phyloP scores from a whole-genome alignment of 73 alveolate species.

The Effrenium voratum region DNA sequence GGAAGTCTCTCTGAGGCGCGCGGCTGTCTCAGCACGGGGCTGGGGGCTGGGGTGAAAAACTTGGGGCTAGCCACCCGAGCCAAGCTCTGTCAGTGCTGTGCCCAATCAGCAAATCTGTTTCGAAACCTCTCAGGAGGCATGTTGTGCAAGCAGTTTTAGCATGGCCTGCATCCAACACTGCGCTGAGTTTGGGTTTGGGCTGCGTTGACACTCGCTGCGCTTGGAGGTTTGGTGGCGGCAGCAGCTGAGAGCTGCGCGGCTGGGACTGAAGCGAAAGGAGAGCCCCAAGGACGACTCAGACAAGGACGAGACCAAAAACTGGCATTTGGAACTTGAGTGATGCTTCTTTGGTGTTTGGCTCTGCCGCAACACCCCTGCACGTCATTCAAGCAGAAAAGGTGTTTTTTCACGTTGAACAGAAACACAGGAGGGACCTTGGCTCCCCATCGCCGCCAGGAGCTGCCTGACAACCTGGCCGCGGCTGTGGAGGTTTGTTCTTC shows the following conservation, averaged over 20 bases:
- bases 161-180: neutral
- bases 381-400: neutral
- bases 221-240: conserved; percentile 92
- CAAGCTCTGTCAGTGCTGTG: no score
- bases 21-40: no score
- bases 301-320: no score
- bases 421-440: neutral
- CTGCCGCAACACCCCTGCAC: no score
- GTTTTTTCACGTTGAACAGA: neutral
- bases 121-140: no score
- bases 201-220: neutral
- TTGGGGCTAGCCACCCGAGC: no score
- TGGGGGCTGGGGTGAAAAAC: no score
- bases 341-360: no score
- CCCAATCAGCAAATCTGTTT: no score
- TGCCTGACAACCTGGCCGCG: neutral
- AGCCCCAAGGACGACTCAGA: no score
- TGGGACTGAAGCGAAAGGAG: neutral
- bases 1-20: conserved; percentile 67
- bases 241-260: conserved; percentile 78
- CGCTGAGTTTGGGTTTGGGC: no score
- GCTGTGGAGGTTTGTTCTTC: neutral
- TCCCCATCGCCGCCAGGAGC: neutral
- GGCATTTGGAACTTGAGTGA: no score
- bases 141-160: neutral